Conservation (phyloP, 2,329 filamentous ascomycete genomes). For the Claviceps digitariae region DNA sequence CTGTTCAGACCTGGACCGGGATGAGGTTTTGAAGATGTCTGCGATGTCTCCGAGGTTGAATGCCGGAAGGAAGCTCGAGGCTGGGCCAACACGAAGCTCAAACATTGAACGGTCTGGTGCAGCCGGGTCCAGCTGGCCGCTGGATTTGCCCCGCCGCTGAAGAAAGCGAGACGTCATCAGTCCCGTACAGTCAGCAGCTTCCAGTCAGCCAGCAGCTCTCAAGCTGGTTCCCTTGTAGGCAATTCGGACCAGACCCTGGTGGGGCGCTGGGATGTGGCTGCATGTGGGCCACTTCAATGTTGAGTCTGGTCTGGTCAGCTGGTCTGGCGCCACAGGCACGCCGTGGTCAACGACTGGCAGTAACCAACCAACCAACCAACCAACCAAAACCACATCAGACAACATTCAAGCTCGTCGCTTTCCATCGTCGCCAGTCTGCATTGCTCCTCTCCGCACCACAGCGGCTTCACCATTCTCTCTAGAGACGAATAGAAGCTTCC, state of each 20-base stretch:
- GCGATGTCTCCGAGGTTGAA: background rate
- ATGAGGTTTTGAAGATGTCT: background rate
- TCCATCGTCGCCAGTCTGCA: background rate
- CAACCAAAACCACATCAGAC: background rate
- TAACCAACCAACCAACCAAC: no score
- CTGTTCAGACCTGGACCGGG: background rate
- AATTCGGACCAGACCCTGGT: background rate
- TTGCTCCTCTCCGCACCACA: background rate
- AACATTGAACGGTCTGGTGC: no score
- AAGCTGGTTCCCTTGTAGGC: background rate
- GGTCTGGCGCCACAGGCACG: no score
- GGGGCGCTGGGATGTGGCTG: no score
- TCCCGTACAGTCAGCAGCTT: background rate
- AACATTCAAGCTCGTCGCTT: background rate
- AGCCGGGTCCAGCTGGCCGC: background rate
- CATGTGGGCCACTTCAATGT: background rate
- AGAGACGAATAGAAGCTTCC: background rate
- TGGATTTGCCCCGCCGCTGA: background rate
- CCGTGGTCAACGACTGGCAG: no score
- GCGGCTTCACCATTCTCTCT: background rate
- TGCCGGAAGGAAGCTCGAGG: no score
- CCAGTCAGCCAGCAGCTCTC: background rate
- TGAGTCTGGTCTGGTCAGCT: no score
- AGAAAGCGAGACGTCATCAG: background rate
- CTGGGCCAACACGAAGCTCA: no score